phyloP scores from a whole-genome alignment of 2,329 filamentous ascomycete genomes.

The Aspergillus ustus region DNA sequence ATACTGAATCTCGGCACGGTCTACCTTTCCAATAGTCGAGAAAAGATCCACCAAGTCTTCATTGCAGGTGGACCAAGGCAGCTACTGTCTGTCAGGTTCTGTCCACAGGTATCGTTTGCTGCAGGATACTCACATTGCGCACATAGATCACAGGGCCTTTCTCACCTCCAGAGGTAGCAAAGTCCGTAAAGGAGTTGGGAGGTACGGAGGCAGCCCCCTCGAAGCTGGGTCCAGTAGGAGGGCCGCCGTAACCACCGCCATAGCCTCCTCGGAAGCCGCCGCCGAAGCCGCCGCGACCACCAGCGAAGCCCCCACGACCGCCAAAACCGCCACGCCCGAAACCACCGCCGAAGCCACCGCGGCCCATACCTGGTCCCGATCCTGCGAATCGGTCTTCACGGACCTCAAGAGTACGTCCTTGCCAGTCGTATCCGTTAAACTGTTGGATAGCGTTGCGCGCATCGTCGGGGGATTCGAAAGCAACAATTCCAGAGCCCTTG shows the following conservation, averaged over 20 bases:
- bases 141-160: slow-evolving; percentile 87
- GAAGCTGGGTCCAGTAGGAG: slow-evolving; percentile 42
- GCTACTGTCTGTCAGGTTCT: slow-evolving; percentile 56
- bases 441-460: slow-evolving; percentile 94
- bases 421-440: slow-evolving; percentile 99
- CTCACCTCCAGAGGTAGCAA: slow-evolving; percentile 83
- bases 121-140: slow-evolving; percentile 78
- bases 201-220: slow-evolving; percentile 56
- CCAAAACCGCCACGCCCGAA: slow-evolving; percentile 50
- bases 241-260: slow-evolving; percentile 56
- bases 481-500: slow-evolving; percentile 96
- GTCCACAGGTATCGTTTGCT: not conserved
- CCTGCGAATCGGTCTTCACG: slow-evolving; percentile 93
- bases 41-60: slow-evolving; percentile 96
- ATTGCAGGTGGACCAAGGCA: slow-evolving; percentile 98
- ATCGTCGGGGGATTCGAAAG: slow-evolving; percentile 93
- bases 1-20: slow-evolving; percentile 99
- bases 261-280: slow-evolving; percentile 60
- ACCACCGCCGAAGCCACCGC: slow-evolving; percentile 30
- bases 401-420: slow-evolving; percentile 89
- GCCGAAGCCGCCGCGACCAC: slow-evolving; percentile 46
- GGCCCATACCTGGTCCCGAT: slow-evolving; percentile 49
- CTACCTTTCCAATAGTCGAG: slow-evolving; percentile 96
- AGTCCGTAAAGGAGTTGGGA: slow-evolving; percentile 92
- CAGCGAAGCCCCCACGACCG: slow-evolving; percentile 48